These are phyloP conservation scores for Fomitopsis pinicola DNA, from an alignment of 1,284 basidiomycete species.

Conservation along the genomic window DNA sequence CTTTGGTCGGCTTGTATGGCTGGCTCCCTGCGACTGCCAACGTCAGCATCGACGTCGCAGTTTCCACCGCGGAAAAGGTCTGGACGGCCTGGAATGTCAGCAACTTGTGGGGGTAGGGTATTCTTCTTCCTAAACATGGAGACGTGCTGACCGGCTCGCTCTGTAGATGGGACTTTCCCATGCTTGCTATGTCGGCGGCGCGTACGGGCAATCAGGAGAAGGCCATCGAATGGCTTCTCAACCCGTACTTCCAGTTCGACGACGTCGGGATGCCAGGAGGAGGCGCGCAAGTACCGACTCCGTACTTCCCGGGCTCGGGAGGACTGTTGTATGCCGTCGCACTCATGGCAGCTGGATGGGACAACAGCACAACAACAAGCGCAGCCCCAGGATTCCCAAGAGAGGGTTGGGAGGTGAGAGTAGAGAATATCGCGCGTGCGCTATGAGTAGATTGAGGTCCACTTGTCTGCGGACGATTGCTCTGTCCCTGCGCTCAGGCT, in stretches of 20 bases:
- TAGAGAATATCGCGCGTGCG: constrained; percentile 40
- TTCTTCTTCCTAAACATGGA: neutral
- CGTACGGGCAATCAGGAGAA: constrained; percentile 44
- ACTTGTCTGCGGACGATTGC: too few relatives aligned
- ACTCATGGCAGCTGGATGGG: constrained; percentile 58
- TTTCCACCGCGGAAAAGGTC: constrained; percentile 48
- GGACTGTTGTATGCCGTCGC: constrained; percentile 47
- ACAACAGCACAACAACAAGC: constrained; percentile 31
- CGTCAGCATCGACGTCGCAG: constrained; percentile 41
- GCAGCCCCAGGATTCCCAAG: constrained; percentile 45
- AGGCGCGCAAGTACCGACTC: constrained; percentile 52
- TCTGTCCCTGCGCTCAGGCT: too few relatives aligned
- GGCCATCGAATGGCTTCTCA: constrained; percentile 52
- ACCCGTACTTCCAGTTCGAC: constrained; percentile 53
- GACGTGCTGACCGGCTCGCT: neutral
- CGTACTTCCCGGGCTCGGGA: constrained; percentile 58
- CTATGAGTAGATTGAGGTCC: constrained; percentile 23
- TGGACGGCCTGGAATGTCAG: constrained; percentile 53
- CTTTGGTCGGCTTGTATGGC: constrained; percentile 51
- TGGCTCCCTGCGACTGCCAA: constrained; percentile 52
- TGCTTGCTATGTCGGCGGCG: constrained; percentile 60
- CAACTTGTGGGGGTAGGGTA: constrained; percentile 49
- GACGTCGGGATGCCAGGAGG: constrained; percentile 60
- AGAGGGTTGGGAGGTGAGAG: constrained; percentile 40
- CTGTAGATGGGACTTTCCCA: constrained; percentile 55